Evolutionary conservation across 139 green algal genomes (phyloP).

Genomic region (Micractinium sp.): DNA sequence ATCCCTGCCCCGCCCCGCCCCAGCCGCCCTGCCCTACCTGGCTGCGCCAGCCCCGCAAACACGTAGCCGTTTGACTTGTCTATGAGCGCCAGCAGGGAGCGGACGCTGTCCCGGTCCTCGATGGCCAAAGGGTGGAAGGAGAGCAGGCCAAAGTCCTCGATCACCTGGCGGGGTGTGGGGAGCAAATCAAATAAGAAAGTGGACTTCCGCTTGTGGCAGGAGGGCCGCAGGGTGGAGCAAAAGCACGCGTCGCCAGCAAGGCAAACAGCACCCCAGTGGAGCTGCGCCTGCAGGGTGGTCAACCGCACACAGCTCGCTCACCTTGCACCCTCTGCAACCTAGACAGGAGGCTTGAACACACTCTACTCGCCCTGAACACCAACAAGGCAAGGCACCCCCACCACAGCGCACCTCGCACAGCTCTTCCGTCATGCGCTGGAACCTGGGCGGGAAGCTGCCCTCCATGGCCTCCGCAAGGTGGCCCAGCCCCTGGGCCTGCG

Average conservation of each 20-base stretch:
- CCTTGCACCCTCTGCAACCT: too few species aligned
- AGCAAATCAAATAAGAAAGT: background rate
- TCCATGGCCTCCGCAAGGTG: constrained; percentile 70
- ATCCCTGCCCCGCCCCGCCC: too few species aligned
- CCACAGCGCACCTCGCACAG: constrained; percentile 36
- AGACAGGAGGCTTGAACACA: too few species aligned
- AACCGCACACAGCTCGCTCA: too few species aligned
- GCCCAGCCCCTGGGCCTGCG: constrained; percentile 81
- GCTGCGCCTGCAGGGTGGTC: too few species aligned
- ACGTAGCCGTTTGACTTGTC: constrained; percentile 87
- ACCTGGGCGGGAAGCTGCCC: constrained; percentile 48
- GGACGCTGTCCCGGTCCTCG: constrained; percentile 73
- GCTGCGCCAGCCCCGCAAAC: constrained; percentile 46
- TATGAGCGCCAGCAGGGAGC: constrained; percentile 57
- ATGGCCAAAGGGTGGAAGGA: constrained; percentile 87
- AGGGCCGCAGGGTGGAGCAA: too few species aligned
- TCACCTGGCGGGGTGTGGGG: constrained; percentile 41
- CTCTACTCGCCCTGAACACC: too few species aligned
- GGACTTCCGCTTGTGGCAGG: too few species aligned
- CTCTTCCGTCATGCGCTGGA: constrained; percentile 25
- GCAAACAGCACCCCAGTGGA: background rate
- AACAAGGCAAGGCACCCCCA: too few species aligned
- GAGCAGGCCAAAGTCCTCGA: constrained; percentile 93
- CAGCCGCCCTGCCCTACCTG: background rate
- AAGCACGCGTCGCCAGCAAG: background rate